A percentile compares a stretch with the other conserved stretches of the same genome.
Conservation (phyloP, 495 filamentous ascomycete species). For the Aspergillus asperescens region DNA sequence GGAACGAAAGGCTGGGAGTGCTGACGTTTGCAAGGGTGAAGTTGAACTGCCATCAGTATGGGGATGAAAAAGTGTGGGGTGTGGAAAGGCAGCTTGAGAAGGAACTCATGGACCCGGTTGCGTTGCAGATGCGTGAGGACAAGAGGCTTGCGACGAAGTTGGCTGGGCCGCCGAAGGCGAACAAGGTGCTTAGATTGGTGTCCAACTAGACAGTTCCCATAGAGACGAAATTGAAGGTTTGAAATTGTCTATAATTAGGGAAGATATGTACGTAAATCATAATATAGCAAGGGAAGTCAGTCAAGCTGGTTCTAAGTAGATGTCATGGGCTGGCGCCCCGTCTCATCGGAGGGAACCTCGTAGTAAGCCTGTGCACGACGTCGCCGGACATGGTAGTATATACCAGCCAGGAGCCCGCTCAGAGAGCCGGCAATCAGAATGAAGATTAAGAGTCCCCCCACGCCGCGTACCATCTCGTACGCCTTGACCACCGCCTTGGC, state of each 20-base stretch:
- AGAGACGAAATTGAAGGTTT: background rate
- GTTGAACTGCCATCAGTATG: background rate
- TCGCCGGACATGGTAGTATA: slow-evolving; percentile 21
- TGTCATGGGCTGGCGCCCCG: slow-evolving; percentile 27
- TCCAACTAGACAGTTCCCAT: background rate
- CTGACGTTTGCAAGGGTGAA: slow-evolving; percentile 15
- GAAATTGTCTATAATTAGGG: background rate
- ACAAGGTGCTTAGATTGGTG: slow-evolving; percentile 9
- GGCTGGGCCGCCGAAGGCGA: slow-evolving; percentile 8
- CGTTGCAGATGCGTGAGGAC: slow-evolving; percentile 17
- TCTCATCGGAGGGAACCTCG: slow-evolving; percentile 33
- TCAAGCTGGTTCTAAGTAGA: background rate
- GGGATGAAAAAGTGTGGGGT: background rate
- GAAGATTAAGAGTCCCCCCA: slow-evolving; percentile 33
- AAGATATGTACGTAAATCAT: slow-evolving; percentile 11
- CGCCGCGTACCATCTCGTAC: slow-evolving; percentile 33
- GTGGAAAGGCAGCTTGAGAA: slow-evolving; percentile 15
- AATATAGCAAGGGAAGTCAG: slow-evolving; percentile 2
- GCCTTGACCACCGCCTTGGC: slow-evolving; percentile 32
- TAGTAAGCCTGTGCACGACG: slow-evolving; percentile 31
- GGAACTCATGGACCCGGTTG: slow-evolving; percentile 16
- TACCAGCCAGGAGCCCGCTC: slow-evolving; percentile 24
- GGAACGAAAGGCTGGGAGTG: background rate
- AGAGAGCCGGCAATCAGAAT: slow-evolving; percentile 25
- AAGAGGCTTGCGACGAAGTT: slow-evolving; percentile 14